Base-by-base conservation (phyloP, 768 basidiomycete species). In the Trametes elegans region DNA sequence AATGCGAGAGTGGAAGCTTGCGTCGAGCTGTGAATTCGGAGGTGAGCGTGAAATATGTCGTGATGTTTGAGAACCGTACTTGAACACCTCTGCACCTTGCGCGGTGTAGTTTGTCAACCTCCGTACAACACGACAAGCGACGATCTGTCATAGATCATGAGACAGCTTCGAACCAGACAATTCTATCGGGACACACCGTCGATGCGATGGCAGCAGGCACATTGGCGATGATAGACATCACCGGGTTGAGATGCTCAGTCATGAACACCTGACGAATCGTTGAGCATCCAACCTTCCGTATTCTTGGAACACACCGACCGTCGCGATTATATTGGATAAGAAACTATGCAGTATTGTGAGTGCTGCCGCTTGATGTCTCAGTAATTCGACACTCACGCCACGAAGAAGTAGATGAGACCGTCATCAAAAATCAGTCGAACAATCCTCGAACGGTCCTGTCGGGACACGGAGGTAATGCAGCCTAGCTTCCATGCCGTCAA, bases 221-320 rank as follows among this genome's bases (percentile, higher is more conserved):
- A 60, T 88, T 88, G 41, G 80, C 81, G 49, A 88, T 84, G 66
- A 88, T 81, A 28, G 82, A 84, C 86, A 88, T 86, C 58, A 87
- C 78, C 13, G 80, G 71, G 64, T 87, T 88, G 35, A 87, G 69
- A 62, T 84, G 74, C 35, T 86, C 47, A 24, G 83, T 64, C 84
- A 88, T 87, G 71, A 87, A 87, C 1, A 82, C 40, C 57, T 58
- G 32, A 16, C 5, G 11, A 5, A 3, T 18, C 9, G 32, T n/a
- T 18, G 6, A 36, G 43, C 13, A 41, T 32, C 18, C 3, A 11
- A 29, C 7, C 9, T 18, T 6, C 5, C 21, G 34, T 34, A n/a
- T 13, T 2, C 8, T 21, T 31, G 14, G 28, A 14, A 10, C 19
- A 19, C 3, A 55, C 64, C 8, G 34, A 58, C 65, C 35, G 77